Base-by-base conservation (phyloP, 768 basidiomycete species). In the Hydnum rufescens region DNA sequence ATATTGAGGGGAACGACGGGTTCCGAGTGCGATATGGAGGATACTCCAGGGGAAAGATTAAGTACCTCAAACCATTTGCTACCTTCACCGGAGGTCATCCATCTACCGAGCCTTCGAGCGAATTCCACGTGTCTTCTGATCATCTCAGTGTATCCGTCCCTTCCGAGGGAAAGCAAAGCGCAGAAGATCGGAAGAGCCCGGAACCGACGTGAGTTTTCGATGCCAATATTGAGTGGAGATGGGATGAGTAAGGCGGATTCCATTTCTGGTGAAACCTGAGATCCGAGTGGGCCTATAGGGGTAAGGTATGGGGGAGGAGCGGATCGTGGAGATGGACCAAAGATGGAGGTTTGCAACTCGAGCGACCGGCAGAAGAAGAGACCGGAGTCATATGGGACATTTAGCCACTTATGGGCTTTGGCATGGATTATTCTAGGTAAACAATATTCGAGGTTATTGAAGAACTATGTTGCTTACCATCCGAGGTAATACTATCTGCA, bases 141-240 rank as follows among this genome's bases (percentile, higher is more conserved):
- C 13, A 71, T 58, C 18, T 65, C 60, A 42, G 52, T 26, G 58
- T 69, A 71, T 2, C 70, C 70, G 5, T 63, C 55, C 42, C 57
- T 57, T 6, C 70, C 70, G 13, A 66, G 59, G 28, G 61, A 61
- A 28, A 70, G 39, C 18, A 71, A 59, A 22, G 64, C 62, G 2
- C 67, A 64, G 54, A 65, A 65, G 8, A 71, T 48, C 0, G 69
- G 67, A 13, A 71, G 58, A 1, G 66, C 67, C 5, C 69, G 60
- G 58, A 70, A 69, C 6, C 70, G 59, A 6, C 68, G 57, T 2
- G 66, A 67, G 57, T 70, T 71, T 53, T 71, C 70, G 43, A 70
- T 61, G 31, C 60, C 59, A 30, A 64, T 57, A 56, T 68, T 67
- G 22, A 70, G 59, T 1, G 70, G 68, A 22, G 60, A 62, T 0